Evolutionary conservation across 2,329 filamentous ascomycete species (phyloP).

Genomic region (Phialocephala subalpina): DNA sequence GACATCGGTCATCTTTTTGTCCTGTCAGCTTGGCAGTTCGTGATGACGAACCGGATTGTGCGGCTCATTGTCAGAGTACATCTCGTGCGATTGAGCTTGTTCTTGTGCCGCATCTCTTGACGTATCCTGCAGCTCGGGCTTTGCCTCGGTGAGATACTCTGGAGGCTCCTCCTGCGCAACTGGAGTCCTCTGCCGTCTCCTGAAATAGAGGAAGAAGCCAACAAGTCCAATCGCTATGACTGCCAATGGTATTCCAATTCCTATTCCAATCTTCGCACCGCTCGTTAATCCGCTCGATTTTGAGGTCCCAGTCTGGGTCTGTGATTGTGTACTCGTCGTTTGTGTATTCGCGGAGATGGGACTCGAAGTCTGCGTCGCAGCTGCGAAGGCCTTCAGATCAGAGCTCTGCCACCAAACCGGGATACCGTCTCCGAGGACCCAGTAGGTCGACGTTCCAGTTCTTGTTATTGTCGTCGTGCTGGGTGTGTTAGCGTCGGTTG

Average conservation of each 20-base stretch:
- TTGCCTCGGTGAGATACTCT: not conserved
- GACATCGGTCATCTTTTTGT: too few relatives aligned
- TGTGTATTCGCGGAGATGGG: not conserved
- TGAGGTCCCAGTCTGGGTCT: not conserved
- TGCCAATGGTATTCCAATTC: slow-evolving; percentile 18
- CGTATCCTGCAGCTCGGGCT: not conserved
- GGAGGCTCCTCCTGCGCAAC: not conserved
- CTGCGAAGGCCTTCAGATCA: slow-evolving; percentile 13
- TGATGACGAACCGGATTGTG: not conserved
- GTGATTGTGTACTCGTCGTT: not conserved
- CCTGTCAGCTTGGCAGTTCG: not conserved
- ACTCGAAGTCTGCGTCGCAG: not conserved
- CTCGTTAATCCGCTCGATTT: not conserved
- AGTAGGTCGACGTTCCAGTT: not conserved
- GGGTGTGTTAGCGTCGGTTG: not conserved
- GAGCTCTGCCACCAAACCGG: slow-evolving; percentile 15
- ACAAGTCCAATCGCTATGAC: slow-evolving; percentile 16
- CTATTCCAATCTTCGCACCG: slow-evolving; percentile 20
- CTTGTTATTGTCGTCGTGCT: not conserved
- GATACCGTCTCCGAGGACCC: slow-evolving; percentile 18
- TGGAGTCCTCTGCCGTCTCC: slow-evolving; percentile 6
- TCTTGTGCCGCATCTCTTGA: not conserved
- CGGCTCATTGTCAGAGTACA: slow-evolving; percentile 4
- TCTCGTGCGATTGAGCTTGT: too few relatives aligned
- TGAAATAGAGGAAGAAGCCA: slow-evolving; percentile 16